A percentile compares a stretch with the other conserved stretches of the same genome.
These are phyloP conservation scores for Mycena albidolilacea DNA, from an alignment of 768 basidiomycete species.

Conservation along the genomic window DNA sequence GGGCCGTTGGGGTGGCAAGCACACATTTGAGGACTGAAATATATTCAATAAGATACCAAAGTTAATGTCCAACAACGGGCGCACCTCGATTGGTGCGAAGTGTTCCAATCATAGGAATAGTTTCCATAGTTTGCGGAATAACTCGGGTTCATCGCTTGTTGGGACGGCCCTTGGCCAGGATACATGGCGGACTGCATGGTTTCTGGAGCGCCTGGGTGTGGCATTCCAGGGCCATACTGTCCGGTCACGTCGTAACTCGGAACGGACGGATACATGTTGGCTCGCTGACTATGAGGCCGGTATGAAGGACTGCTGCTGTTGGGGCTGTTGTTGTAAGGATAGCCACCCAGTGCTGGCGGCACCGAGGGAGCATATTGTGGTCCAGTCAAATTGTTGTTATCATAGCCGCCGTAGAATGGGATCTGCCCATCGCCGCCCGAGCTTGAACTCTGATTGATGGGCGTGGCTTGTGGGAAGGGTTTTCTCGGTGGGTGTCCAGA, in stretches of 20 bases:
- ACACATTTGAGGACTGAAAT: not conserved
- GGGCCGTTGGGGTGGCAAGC: not conserved
- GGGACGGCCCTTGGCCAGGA: not conserved
- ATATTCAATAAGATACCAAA: not conserved
- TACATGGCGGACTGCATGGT: not conserved
- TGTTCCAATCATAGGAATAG: not conserved
- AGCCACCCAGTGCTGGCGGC: not conserved
- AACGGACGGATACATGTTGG: not conserved
- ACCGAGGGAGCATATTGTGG: not conserved
- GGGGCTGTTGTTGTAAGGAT: not conserved
- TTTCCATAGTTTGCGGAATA: not conserved
- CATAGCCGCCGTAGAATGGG: not conserved
- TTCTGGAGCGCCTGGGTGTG: no score
- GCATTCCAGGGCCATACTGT: not conserved
- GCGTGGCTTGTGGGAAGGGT: not conserved
- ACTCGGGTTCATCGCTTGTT: not conserved
- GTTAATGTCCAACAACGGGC: no score
- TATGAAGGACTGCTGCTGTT: not conserved
- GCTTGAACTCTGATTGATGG: not conserved
- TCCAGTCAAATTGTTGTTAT: not conserved
- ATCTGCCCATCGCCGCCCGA: not conserved
- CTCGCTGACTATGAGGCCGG: not conserved
- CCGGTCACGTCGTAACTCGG: not conserved
- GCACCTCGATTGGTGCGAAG: not conserved
- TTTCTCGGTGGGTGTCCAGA: not conserved